Evolutionary conservation across 108 stramenopile genomes (phyloP).

Genomic region (Phaeodactylum tricornutum): DNA sequence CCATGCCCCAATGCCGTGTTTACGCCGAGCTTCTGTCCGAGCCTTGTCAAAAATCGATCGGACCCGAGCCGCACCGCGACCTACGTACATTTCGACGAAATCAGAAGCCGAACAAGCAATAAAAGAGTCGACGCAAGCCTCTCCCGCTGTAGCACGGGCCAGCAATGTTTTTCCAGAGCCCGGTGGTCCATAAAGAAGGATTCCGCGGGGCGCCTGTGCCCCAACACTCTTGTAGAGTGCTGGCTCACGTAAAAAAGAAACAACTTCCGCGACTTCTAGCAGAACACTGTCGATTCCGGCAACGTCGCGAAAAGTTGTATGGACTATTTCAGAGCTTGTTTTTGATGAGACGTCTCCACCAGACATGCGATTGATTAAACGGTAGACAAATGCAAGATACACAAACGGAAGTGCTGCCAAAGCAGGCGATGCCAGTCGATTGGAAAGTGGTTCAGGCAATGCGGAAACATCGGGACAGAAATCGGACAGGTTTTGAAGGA

Average conservation of each 20-base stretch:
- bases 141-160: constrained; percentile 8
- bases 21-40: constrained; percentile 30
- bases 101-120: constrained; percentile 66
- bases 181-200: constrained; percentile 74
- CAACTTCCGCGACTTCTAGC: constrained; percentile 81
- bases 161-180: constrained; percentile 50
- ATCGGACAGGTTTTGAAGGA: constrained; percentile 36
- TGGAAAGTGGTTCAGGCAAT: constrained; percentile 44
- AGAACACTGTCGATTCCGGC: constrained; percentile 82
- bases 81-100: constrained; percentile 82
- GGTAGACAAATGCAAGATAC: constrained; percentile 65
- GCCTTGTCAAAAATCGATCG: constrained; percentile 71
- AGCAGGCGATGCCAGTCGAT: constrained; percentile 35
- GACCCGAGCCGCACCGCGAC: constrained; percentile 83
- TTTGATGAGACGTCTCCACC: constrained; percentile 5
- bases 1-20: not conserved
- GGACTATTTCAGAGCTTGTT: not conserved
- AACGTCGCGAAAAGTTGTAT: constrained; percentile 84
- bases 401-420: constrained; percentile 67
- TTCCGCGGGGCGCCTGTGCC: constrained; percentile 55
- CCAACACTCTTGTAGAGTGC: constrained; percentile 39
- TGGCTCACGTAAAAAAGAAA: constrained; percentile 51
- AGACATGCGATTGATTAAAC: constrained; percentile 37
- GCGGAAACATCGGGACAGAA: constrained; percentile 50
- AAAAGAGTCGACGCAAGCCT: constrained; percentile 45